These are phyloP conservation scores for Dalechampia spathulata DNA, from an alignment of 441 rosid genomes.

Conservation along the genomic window DNA sequence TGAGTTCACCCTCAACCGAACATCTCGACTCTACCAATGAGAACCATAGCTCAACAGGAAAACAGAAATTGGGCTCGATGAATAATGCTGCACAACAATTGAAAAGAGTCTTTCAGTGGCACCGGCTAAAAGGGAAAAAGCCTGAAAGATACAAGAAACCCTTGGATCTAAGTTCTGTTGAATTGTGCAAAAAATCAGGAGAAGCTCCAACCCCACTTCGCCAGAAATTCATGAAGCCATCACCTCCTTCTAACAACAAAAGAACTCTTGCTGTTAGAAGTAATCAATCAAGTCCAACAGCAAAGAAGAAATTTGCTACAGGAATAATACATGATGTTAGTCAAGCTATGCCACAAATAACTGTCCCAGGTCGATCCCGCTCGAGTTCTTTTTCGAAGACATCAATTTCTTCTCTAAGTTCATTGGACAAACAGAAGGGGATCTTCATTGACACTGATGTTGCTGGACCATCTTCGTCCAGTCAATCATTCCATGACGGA, in stretches of 20 bases:
- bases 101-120: conserved; percentile 70
- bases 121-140: conserved; percentile 35
- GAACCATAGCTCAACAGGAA: conserved; percentile 25
- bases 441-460: conserved; percentile 31
- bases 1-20: conserved; percentile 45
- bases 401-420: conserved; percentile 50
- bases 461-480: conserved; percentile 45
- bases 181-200: conserved; percentile 32
- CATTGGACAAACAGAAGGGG: conserved; percentile 66
- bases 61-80: conserved; percentile 38
- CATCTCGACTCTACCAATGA: conserved; percentile 35
- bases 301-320: conserved; percentile 73
- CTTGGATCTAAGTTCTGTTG: conserved; percentile 21
- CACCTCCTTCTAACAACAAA: conserved; percentile 47
- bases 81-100: conserved; percentile 52
- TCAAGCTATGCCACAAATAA: conserved; percentile 42
- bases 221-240: conserved; percentile 54
- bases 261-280: conserved; percentile 77
- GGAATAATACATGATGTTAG: conserved; percentile 46
- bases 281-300: conserved; percentile 68
- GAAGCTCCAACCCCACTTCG: conserved; percentile 67
- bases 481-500: conserved; percentile 23
- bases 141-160: conserved; percentile 33
- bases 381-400: conserved; percentile 78
- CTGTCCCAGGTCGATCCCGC: conserved; percentile 42